Base-by-base conservation (phyloP, 2,329 filamentous ascomycete genomes). In the Curvularia sp. region DNA sequence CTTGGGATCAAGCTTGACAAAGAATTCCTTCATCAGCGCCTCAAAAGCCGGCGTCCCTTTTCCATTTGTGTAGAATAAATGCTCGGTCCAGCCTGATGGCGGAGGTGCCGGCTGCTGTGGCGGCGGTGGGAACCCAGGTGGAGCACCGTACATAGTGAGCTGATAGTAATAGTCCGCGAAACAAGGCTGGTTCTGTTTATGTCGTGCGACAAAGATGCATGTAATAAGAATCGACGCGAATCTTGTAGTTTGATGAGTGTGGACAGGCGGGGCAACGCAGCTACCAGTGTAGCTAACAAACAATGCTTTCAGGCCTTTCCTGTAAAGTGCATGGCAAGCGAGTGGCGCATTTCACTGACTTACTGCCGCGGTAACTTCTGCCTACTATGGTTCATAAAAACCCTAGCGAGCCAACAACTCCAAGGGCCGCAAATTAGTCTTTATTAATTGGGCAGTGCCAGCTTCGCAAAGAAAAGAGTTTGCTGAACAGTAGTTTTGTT, bases 51-150 rank as follows among this genome's bases (percentile, higher is more conserved):
- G 49, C 15, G 49, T 52, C 2, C 26, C 26, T 28, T 18, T 33
- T n/a, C 49, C 49, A 24, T 52, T 52, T 7, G 39, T 52, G 49
- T 52, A 52, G n/a, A 52, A 52, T 28, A 52, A 12, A 18, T 52
- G 49, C 12, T 52, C 49, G 5, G 49, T 52, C 49, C 49, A 52
- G 39, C 49, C 49, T 44, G 28, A 52, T 52, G 28, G 49, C 15
- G 39, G 28, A 44, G 49, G 39, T 33, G 39, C 18, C 28, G 39
- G 49, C 39, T 52, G 8, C 49, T 44, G 49, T 2, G 49, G 39
- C 13, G 7, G 49, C 4, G 49, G 26, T 2, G 49, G 49, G 13
- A 44, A 33, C 15, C 38, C 18, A 8, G 49, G 39, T 20, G 49
- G 49, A 33, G 49, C 20, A 9, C 39, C 18, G 28, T 28, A 44